Evolutionary conservation across 1,284 basidiomycete genomes (phyloP).

Genomic region (Hypsizygus ulmarius): DNA sequence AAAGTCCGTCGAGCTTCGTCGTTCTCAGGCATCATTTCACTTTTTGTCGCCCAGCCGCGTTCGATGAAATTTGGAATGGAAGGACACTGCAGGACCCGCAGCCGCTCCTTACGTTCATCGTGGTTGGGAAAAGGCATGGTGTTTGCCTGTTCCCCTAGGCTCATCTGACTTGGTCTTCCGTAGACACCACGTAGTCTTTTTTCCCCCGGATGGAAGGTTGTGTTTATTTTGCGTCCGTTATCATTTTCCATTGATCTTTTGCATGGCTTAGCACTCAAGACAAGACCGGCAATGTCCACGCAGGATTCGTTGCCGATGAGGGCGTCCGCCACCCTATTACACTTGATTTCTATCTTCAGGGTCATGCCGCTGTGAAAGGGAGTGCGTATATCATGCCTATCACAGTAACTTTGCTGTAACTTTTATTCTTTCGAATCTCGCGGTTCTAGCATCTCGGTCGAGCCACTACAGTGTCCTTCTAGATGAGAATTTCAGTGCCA

Average conservation of each 20-base stretch:
- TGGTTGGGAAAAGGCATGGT: constrained; percentile 14
- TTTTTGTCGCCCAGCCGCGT: constrained; percentile 5
- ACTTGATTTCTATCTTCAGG: constrained; percentile 15
- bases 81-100: constrained; percentile 5
- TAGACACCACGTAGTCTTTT: constrained; percentile 17
- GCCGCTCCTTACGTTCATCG: constrained; percentile 13
- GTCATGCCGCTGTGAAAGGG: constrained; percentile 18
- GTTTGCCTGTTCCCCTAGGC: not conserved
- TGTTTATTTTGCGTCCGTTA: not conserved
- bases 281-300: constrained; percentile 16
- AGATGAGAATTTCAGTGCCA: constrained; percentile 14
- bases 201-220: constrained; percentile 14
- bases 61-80: constrained; percentile 13
- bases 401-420: not conserved
- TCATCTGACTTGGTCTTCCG: not conserved
- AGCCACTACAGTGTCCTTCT: constrained; percentile 16
- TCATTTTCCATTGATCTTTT: constrained; percentile 5
- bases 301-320: constrained; percentile 16
- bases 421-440: not conserved
- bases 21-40: not conserved
- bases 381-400: constrained; percentile 6
- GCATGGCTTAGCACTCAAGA: constrained; percentile 11
- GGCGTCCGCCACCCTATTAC: constrained; percentile 12
- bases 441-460: constrained; percentile 11
- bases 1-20: constrained; percentile 5